Evolutionary conservation across 371 early-diverging fungal species (phyloP).

Genomic region (Actinomucor elegans): DNA sequence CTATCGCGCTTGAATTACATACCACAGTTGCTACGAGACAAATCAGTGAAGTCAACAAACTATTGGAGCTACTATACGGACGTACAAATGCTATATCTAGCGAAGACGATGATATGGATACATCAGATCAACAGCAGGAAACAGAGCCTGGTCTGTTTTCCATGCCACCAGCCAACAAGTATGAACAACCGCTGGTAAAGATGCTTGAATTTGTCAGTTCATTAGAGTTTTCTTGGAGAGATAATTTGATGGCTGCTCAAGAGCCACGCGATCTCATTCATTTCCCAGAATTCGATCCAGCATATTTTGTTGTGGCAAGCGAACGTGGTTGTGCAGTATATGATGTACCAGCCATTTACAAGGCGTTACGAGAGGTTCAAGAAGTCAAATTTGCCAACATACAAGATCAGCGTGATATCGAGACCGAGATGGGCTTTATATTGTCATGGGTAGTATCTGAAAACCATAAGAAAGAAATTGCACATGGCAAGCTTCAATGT

Average conservation of each 20-base stretch:
- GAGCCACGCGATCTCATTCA: conserved; percentile 5
- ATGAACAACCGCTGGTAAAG: conserved; percentile 52
- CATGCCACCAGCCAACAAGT: conserved; percentile 73
- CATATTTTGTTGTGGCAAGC: conserved; percentile 38
- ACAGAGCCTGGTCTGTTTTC: conserved; percentile 86
- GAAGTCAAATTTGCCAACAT: conserved; percentile 6
- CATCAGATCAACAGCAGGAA: conserved; percentile 23
- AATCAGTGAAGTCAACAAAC: conserved; percentile 50
- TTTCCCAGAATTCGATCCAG: conserved; percentile 23
- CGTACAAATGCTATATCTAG: conserved; percentile 4
- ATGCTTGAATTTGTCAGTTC: conserved; percentile 59
- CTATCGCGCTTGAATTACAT: conserved; percentile 86
- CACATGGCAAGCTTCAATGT: conserved; percentile 60
- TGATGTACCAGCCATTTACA: conserved; percentile 67
- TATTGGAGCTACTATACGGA: conserved; percentile 66
- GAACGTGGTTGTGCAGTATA: conserved; percentile 61
- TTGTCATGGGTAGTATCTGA: conserved; percentile 53
- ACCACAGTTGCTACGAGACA: conserved; percentile 40
- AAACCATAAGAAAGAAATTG: conserved; percentile 69
- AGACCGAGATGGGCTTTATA: conserved; percentile 55
- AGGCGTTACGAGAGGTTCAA: conserved; percentile 16
- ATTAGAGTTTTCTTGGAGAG: conserved; percentile 56
- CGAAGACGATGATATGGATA: conserved; percentile 28
- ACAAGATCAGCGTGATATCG: conserved; percentile 14
- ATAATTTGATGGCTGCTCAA: conserved; percentile 28